These are phyloP conservation scores for Ascochyta clinopodiicola DNA, from an alignment of 2,329 filamentous ascomycete genomes.

Conservation along the genomic window DNA sequence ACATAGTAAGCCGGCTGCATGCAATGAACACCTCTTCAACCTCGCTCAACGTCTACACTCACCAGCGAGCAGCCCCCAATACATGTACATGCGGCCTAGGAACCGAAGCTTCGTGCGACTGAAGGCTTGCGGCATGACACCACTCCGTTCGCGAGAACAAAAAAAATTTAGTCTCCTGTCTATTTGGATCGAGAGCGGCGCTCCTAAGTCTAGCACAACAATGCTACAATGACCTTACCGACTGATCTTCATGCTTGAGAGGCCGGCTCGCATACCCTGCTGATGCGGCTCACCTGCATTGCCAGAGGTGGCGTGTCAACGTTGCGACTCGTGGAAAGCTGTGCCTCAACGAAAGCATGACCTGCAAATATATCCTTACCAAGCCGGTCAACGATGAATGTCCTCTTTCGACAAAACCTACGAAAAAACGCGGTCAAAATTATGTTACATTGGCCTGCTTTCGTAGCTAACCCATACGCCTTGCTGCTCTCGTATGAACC, in stretches of 20 bases:
- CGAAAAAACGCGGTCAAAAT: conserved; percentile 19
- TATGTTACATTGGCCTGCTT: conserved; percentile 26
- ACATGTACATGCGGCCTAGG: background rate
- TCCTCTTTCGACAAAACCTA: conserved; percentile 3
- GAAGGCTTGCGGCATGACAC: conserved; percentile 1
- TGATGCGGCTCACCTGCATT: conserved; percentile 24
- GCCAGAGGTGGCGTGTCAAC: conserved; percentile 27
- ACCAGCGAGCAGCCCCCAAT: background rate
- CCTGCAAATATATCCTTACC: conserved; percentile 7
- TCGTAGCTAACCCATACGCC: conserved; percentile 23
- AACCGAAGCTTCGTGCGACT: conserved; percentile 2
- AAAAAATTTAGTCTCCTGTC: background rate
- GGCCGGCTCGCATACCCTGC: conserved; percentile 1
- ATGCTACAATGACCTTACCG: conserved; percentile 5
- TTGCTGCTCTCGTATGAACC: conserved; percentile 22
- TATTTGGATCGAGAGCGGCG: background rate
- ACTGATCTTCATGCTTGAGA: conserved; percentile 24
- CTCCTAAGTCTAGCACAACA: background rate
- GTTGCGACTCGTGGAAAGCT: conserved; percentile 1
- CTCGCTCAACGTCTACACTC: background rate
- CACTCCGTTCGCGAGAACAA: background rate
- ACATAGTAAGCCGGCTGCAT: background rate
- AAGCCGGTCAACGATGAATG: conserved; percentile 19
- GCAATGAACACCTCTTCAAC: background rate
- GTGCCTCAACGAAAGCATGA: conserved; percentile 10